These are phyloP conservation scores for Pichia phayaonensis DNA, from an alignment of 805 yeast species.

Conservation along the genomic window DNA sequence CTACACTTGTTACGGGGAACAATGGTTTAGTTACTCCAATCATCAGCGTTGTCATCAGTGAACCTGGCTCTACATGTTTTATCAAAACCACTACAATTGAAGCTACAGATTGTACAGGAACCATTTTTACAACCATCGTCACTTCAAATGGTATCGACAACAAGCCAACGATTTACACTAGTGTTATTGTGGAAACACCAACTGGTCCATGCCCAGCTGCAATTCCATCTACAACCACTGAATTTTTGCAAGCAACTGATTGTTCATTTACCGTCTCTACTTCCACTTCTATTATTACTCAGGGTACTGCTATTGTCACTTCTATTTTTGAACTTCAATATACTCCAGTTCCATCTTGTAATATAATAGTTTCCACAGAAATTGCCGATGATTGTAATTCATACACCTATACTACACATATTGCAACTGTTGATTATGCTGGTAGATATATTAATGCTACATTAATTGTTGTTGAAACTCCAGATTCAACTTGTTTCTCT, in stretches of 20 bases:
- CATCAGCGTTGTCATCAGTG: not conserved
- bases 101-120: not conserved
- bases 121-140: not conserved
- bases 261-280: not conserved
- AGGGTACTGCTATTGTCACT: not conserved
- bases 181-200: not conserved
- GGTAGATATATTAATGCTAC: conserved; percentile 1
- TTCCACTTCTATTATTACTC: not conserved
- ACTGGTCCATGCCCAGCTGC: not conserved
- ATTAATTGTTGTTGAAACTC: not conserved
- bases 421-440: not conserved
- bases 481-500: not conserved
- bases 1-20: not conserved
- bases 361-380: not conserved
- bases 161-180: not conserved
- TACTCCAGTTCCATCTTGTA: not conserved
- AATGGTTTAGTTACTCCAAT: not conserved
- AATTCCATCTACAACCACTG: not conserved
- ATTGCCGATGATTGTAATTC: not conserved
- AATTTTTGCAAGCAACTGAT: not conserved
- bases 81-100: not conserved
- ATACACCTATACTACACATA: not conserved
- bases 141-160: not conserved
- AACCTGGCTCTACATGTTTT: not conserved
- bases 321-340: not conserved